Evolutionary conservation across 1,284 basidiomycete species (phyloP), one percentile per base, ranked within the genome.

Genomic region (Fomitiporia mediterranea): DNA sequence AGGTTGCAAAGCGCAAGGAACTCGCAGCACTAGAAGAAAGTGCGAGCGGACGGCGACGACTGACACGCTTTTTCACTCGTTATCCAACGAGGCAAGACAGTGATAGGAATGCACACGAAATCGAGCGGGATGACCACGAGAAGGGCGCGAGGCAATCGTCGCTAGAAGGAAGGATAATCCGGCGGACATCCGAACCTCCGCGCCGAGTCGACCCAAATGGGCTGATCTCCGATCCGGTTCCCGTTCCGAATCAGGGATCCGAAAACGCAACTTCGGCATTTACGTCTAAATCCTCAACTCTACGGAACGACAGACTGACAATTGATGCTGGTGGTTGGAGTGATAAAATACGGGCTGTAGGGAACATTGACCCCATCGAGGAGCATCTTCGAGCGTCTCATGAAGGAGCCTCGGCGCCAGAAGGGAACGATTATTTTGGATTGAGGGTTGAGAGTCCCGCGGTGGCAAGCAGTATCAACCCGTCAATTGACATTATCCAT

Each of bases 181-280:
- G 85, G 38, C 76, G 91, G 37, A 81, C 91, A 70, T 84, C 91
- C 55, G 82, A 81, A 48, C 83, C 84, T 0, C 89, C 91, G 1
- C 86, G 85, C 59, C 76, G 44, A 83, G 79, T 97, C 42, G 86
- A 95, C 67, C 90, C 90, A 2, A 94, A 86, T 70, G 92, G 89
- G 8, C 82, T 75, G 77, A 75, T 86, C 40, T 80, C 74, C 47
- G 78, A 80, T 59, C 74, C 71, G 15, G 63, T 67, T 2, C 43
- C 15, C 25, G 28, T 34, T 11, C 37, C 32, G 28, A 28, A 19
- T 42, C 15, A 6, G 8, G 44, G 25, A 17, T n/a, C 27, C 13
- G 13, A 25, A 6, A 28, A 28, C 15, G 3, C 44, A n/a, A 28
- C n/a, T 7, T 27, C 6, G 4, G 15, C 25, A 1, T 9, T 46